Evolutionary conservation across 2,329 filamentous ascomycete genomes (phyloP).

Genomic region (Penicillium thymicola): DNA sequence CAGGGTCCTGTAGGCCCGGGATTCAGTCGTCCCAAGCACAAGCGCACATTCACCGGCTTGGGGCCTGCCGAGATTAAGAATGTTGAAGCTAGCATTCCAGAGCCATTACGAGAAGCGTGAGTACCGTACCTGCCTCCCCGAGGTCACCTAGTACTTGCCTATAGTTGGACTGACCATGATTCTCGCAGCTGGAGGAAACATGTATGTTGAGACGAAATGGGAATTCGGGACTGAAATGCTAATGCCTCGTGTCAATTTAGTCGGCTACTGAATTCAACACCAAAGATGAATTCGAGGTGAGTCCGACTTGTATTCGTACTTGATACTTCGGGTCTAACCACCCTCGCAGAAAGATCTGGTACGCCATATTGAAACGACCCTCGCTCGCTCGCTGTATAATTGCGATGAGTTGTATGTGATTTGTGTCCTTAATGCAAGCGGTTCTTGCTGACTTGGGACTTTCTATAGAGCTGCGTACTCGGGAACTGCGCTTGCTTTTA

Average conservation of each 20-base stretch:
- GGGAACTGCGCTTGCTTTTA: conserved; percentile 85
- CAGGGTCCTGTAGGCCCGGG: conserved; percentile 81
- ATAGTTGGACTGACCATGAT: conserved; percentile 16
- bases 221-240: neutral
- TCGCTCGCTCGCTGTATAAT: conserved; percentile 95
- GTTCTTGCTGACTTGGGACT: neutral
- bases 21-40: conserved; percentile 91
- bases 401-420: conserved; percentile 72
- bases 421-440: neutral
- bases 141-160: neutral
- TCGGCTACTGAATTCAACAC: conserved; percentile 67
- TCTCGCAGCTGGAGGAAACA: conserved; percentile 57
- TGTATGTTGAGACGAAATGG: conserved; percentile 39
- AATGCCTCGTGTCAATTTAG: conserved; percentile 35
- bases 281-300: conserved; percentile 73
- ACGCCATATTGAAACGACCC: conserved; percentile 90
- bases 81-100: conserved; percentile 87
- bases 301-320: conserved; percentile 3
- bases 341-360: conserved; percentile 71
- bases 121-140: conserved; percentile 48
- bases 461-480: conserved; percentile 71
- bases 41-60: conserved; percentile 92
- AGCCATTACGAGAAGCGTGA: conserved; percentile 80
- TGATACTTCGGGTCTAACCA: conserved; percentile 1
- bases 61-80: conserved; percentile 87